Conservation (phyloP, 345 rosid species). For the Boechera retrofracta region DNA sequence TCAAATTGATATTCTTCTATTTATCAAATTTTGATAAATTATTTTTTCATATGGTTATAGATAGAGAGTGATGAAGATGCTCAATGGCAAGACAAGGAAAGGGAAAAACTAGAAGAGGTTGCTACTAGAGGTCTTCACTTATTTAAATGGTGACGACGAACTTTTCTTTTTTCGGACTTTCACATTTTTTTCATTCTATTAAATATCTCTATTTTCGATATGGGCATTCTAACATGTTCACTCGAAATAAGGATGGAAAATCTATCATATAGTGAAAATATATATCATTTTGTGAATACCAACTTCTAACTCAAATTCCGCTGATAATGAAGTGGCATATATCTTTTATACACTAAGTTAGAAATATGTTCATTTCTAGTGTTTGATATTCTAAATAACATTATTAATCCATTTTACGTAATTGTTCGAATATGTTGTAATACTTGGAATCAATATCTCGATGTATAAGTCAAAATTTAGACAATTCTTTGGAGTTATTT, state of each 20-base stretch:
- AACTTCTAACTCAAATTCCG: background rate
- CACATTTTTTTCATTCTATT: background rate
- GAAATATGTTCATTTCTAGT: background rate
- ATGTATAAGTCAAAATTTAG: background rate
- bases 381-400: background rate
- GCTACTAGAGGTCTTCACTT: constrained; percentile 65
- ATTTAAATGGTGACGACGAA: constrained; percentile 54
- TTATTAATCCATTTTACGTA: background rate
- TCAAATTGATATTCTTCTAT: background rate
- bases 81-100: constrained; percentile 56
- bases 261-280: no score
- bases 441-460: background rate
- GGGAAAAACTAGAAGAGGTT: constrained; percentile 62
- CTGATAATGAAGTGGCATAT: background rate
- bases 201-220: background rate
- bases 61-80: constrained; percentile 73
- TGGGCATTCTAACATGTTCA: no score
- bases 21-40: background rate
- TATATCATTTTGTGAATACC: background rate
- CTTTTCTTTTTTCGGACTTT: background rate
- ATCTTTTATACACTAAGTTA: background rate
- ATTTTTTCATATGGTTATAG: constrained; percentile 42
- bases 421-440: background rate
- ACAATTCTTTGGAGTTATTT: background rate
- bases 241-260: no score